Percentiles rank a stretch among this genome's conserved stretches.
Conservation (phyloP, 345 rosid species). For the Euphorbia tirucalli region DNA sequence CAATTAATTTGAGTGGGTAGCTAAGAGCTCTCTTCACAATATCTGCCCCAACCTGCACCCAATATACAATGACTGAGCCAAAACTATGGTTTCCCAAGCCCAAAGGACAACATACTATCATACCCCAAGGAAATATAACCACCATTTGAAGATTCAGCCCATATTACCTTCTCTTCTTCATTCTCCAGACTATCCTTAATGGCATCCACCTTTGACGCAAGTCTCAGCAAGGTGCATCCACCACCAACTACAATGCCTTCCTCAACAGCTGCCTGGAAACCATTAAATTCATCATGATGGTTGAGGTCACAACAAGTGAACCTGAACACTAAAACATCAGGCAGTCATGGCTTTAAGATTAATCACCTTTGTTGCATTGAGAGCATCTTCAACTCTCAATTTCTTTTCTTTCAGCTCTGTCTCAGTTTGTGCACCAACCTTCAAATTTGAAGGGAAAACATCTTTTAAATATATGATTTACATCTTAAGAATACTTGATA, state of each 20-base stretch:
- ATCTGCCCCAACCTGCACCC: conserved; percentile 67
- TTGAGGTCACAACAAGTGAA: neutral
- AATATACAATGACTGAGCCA: too few species aligned
- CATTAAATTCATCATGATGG: too few species aligned
- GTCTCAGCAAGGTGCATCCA: conserved; percentile 55
- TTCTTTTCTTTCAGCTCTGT: conserved; percentile 84
- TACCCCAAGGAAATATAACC: neutral
- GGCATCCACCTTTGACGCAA: conserved; percentile 31
- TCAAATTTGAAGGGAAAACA: neutral
- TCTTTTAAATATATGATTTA: too few species aligned
- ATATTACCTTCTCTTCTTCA: conserved; percentile 81
- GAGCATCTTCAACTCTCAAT: conserved; percentile 97
- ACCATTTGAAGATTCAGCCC: too few species aligned
- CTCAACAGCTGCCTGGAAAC: conserved; percentile 47
- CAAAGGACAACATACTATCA: neutral
- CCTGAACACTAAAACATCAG: neutral
- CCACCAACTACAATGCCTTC: conserved; percentile 49
- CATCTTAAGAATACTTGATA: too few species aligned
- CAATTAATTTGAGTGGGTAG: conserved; percentile 85
- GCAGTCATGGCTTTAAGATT: too few species aligned
- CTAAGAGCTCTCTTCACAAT: conserved; percentile 86
- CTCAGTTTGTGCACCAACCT: conserved; percentile 41
- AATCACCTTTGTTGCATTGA: conserved; percentile 89
- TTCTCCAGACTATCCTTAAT: conserved; percentile 65
- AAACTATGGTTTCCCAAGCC: too few species aligned